A percentile compares a stretch with the other conserved stretches of the same genome.
These are phyloP conservation scores for Moesziomyces sp. DNA, from an alignment of 1,284 basidiomycete species.

Conservation along the genomic window DNA sequence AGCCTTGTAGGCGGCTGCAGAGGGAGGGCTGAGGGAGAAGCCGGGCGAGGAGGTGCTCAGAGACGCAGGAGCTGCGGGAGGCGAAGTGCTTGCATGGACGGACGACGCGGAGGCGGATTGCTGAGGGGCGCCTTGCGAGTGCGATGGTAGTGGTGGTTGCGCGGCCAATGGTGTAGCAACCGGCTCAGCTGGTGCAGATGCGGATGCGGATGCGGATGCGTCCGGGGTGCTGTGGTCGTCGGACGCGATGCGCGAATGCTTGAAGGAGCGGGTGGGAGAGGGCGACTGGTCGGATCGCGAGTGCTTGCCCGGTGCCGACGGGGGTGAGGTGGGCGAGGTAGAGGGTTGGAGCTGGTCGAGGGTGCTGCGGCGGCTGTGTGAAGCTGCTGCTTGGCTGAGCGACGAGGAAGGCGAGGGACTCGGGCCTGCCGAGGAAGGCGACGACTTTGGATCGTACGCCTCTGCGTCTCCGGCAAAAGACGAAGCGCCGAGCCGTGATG, in stretches of 20 bases:
- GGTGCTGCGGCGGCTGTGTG: conserved; percentile 26
- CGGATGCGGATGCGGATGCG: not conserved
- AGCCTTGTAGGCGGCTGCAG: conserved; percentile 30
- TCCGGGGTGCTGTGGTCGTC: not conserved
- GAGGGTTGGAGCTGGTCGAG: conserved; percentile 13
- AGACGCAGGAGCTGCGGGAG: conserved; percentile 18
- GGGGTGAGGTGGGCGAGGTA: not conserved
- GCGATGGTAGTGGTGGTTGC: conserved; percentile 3
- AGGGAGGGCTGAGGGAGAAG: conserved; percentile 38
- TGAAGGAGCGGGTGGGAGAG: conserved; percentile 34
- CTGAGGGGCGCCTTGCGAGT: conserved; percentile 1
- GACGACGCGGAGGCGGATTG: conserved; percentile 15
- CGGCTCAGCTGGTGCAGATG: conserved; percentile 2
- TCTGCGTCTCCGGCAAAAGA: conserved; percentile 37
- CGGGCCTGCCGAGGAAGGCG: conserved; percentile 23
- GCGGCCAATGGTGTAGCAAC: too few relatives aligned
- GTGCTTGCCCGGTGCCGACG: conserved; percentile 25
- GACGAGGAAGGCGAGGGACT: conserved; percentile 36
- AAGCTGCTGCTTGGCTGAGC: conserved; percentile 17
- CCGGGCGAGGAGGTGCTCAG: conserved; percentile 21
- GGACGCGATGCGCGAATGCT: conserved; percentile 28
- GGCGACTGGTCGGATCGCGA: conserved; percentile 35
- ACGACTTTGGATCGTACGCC: conserved; percentile 43
- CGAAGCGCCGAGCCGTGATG: conserved; percentile 7
- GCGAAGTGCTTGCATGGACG: conserved; percentile 31